Conservation (phyloP, 768 basidiomycete species). For the Lactifluus piperatus region DNA sequence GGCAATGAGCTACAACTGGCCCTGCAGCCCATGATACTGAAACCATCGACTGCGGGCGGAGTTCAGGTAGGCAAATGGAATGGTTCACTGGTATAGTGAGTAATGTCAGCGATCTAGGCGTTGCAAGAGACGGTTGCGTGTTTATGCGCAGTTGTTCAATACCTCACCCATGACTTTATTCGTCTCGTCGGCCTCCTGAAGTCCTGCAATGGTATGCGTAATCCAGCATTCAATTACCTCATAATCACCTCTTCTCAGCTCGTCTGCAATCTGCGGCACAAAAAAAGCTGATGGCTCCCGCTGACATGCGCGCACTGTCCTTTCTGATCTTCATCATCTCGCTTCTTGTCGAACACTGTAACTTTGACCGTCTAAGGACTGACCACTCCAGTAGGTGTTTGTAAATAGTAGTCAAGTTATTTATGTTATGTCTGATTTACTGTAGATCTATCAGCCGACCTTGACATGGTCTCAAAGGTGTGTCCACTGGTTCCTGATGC, state of each 20-base stretch:
- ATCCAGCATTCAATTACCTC: neutral
- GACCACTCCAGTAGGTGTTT: conserved; percentile 48
- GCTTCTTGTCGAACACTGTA: conserved; percentile 79
- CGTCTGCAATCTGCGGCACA: conserved; percentile 53
- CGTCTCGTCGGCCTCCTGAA: conserved; percentile 72
- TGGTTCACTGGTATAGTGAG: neutral
- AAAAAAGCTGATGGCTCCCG: conserved; percentile 36
- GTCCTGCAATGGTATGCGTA: conserved; percentile 67
- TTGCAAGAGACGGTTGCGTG: conserved; percentile 91
- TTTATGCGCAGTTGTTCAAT: conserved; percentile 75
- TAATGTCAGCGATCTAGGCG: conserved; percentile 37
- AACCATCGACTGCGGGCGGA: conserved; percentile 62
- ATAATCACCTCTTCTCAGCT: conserved; percentile 28
- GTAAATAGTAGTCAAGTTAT: neutral
- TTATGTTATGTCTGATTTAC: neutral
- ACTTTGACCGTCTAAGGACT: conserved; percentile 68
- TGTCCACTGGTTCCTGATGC: neutral
- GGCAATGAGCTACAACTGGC: conserved; percentile 74
- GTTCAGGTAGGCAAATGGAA: conserved; percentile 41
- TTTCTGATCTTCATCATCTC: conserved; percentile 81
- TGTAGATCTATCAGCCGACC: conserved; percentile 16
- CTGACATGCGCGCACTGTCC: conserved; percentile 47
- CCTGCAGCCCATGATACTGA: conserved; percentile 87
- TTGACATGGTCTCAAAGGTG: conserved; percentile 18
- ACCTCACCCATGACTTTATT: conserved; percentile 80